Evolutionary conservation across 352 stramenopile species (phyloP), one percentile per base, ranked within the genome.

Genomic region (Phytophthora lateralis): DNA sequence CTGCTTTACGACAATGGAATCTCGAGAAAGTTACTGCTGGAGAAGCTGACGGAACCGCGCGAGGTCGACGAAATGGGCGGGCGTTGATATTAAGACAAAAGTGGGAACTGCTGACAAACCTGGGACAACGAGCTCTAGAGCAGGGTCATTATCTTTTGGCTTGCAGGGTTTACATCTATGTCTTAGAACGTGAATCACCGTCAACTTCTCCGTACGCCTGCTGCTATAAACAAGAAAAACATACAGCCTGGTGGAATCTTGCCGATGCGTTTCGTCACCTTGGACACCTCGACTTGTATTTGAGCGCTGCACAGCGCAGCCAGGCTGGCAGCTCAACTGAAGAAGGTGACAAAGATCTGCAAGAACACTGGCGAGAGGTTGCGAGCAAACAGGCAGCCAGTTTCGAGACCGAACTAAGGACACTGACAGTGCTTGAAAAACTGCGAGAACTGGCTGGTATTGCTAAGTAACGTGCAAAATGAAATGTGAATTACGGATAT

Each of bases 251-350:
- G 81, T 80, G 79, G 68, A 63, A 46, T 17, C 68, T 93, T n/a
- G 74, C 73, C 3, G 81, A 93, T 56, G 58, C 71, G 6, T 88
- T 90, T 60, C 78, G 78, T 0, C 83, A 90, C 44, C 51, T 93
- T 17, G 79, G 79, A 0, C 63, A 75, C 15, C 14, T 88, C 6
- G 79, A 87, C 9, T 48, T 85, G 45, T 88, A 85, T 38, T 49
- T 88, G 0, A 71, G 78, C 18, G 79, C 71, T 10, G 67, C 47
- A 8, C 50, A 45, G 11, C 73, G 73, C 17, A 73, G 60, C 17
- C 54, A 64, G 26, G 17, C 8, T 10, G 24, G 12, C 6, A 26
- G 17, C 4, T 49, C 30, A 34, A 18, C 43, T 26, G n/a, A 49
- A 18, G 26, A 37, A 60, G 27, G 32, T 3, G 42, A 69, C 5